Evolutionary conservation across 1,284 basidiomycete genomes (phyloP).

Genomic region (Malassezia dermatis): DNA sequence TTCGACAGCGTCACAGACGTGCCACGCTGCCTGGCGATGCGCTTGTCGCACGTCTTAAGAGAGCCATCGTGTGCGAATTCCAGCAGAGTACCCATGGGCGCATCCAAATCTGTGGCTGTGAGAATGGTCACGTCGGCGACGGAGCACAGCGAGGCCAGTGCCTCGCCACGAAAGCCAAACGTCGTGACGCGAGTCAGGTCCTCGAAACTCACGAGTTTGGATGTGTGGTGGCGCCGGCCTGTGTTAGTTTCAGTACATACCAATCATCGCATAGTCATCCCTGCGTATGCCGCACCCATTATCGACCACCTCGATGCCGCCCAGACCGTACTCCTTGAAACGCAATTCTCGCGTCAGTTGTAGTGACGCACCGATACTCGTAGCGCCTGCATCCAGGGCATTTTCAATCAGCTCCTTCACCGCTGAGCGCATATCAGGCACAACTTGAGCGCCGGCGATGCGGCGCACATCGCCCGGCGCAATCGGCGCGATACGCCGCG

Average conservation of each 20-base stretch:
- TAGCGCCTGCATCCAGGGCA: conserved; percentile 81
- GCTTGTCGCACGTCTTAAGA: conserved; percentile 27
- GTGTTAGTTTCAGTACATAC: conserved; percentile 53
- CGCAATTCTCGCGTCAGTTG: conserved; percentile 60
- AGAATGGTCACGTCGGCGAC: conserved; percentile 55
- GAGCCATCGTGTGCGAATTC: conserved; percentile 26
- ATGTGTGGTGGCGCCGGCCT: conserved; percentile 64
- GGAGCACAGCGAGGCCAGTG: conserved; percentile 81
- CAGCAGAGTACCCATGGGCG: conserved; percentile 41
- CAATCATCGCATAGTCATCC: conserved; percentile 66
- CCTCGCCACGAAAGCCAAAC: conserved; percentile 94
- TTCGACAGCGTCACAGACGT: conserved; percentile 69
- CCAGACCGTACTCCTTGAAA: conserved; percentile 78
- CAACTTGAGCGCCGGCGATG: conserved; percentile 83
- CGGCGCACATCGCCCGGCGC: conserved; percentile 32
- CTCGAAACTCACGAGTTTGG: conserved; percentile 69
- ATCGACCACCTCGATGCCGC: conserved; percentile 79
- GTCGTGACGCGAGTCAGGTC: conserved; percentile 68
- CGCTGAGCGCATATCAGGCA: conserved; percentile 78
- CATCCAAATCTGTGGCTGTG: conserved; percentile 34
- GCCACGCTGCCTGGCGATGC: conserved; percentile 68
- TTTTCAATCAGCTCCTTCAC: conserved; percentile 97
- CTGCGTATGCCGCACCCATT: conserved; percentile 78
- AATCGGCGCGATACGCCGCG: conserved; percentile 27
- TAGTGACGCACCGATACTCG: conserved; percentile 60